These are phyloP conservation scores for Lepidium campestre DNA, from an alignment of 441 rosid genomes.

Conservation along the genomic window DNA sequence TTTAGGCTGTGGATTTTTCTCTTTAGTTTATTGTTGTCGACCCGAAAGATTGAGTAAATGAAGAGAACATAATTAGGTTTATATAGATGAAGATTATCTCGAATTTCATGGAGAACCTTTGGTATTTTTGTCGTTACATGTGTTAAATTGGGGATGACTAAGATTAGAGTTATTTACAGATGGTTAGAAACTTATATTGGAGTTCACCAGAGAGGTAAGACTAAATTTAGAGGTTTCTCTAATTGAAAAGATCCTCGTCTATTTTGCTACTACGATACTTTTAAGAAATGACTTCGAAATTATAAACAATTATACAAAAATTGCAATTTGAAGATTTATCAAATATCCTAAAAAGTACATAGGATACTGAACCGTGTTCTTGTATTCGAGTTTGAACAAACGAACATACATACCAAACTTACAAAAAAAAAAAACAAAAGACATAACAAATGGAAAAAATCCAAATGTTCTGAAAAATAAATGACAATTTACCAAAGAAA, in stretches of 20 bases:
- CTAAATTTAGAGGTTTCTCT: background rate
- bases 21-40: constrained; percentile 13
- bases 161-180: constrained; percentile 7
- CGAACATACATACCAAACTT: background rate
- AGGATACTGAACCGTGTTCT: background rate
- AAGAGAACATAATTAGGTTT: constrained; percentile 1
- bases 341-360: background rate
- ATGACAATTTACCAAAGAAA: background rate
- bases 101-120: constrained; percentile 7
- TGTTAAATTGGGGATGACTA: constrained; percentile 7
- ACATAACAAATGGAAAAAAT: background rate
- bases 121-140: background rate
- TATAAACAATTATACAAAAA: too few relatives aligned
- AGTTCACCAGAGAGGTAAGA: background rate
- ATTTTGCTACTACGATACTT: background rate
- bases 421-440: background rate
- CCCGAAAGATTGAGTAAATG: constrained; percentile 25
- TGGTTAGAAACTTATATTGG: background rate
- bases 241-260: background rate
- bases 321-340: too few relatives aligned
- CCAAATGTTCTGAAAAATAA: background rate
- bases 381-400: background rate
- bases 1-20: constrained; percentile 29
- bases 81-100: constrained; percentile 19
- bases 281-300: too few relatives aligned